These are phyloP conservation scores for Diutina mesorugosa DNA, from an alignment of 1,139 yeast genomes.

Conservation along the genomic window DNA sequence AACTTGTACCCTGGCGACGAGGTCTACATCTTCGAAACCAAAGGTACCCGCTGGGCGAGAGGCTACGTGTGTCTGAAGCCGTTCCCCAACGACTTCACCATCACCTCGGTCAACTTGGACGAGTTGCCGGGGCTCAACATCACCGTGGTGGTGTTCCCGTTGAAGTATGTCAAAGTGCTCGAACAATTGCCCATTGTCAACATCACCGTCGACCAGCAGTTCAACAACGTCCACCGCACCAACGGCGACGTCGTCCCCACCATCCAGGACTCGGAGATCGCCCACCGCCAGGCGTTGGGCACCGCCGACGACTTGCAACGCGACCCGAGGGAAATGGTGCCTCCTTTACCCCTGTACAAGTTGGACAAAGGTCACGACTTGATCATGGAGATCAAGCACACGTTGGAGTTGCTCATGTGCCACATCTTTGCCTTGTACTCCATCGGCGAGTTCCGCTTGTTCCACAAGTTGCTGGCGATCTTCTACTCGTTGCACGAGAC, in stretches of 20 bases:
- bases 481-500: constrained; percentile 53
- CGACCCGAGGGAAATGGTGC: constrained; percentile 16
- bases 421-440: constrained; percentile 63
- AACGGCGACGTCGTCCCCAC: constrained; percentile 26
- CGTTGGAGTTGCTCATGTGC: constrained; percentile 43
- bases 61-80: constrained; percentile 59
- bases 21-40: constrained; percentile 62
- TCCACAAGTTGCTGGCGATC: constrained; percentile 37
- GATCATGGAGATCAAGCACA: constrained; percentile 43
- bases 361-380: constrained; percentile 20
- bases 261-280: constrained; percentile 29
- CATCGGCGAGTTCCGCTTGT: constrained; percentile 52
- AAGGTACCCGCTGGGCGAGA: constrained; percentile 60
- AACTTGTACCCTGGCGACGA: constrained; percentile 74
- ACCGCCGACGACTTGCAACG: constrained; percentile 8
- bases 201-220: constrained; percentile 16
- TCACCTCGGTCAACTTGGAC: constrained; percentile 47
- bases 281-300: constrained; percentile 18
- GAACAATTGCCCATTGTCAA: constrained; percentile 19
- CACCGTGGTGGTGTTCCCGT: constrained; percentile 48
- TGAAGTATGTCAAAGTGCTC: constrained; percentile 31
- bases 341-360: constrained; percentile 38
- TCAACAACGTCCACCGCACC: constrained; percentile 13
- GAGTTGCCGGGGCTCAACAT: constrained; percentile 44
- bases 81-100: constrained; percentile 55